A percentile compares a stretch with the other conserved stretches of the same genome.
These are phyloP conservation scores for Solanum hybrid DNA, from an alignment of 305 asterid species.

Conservation along the genomic window DNA sequence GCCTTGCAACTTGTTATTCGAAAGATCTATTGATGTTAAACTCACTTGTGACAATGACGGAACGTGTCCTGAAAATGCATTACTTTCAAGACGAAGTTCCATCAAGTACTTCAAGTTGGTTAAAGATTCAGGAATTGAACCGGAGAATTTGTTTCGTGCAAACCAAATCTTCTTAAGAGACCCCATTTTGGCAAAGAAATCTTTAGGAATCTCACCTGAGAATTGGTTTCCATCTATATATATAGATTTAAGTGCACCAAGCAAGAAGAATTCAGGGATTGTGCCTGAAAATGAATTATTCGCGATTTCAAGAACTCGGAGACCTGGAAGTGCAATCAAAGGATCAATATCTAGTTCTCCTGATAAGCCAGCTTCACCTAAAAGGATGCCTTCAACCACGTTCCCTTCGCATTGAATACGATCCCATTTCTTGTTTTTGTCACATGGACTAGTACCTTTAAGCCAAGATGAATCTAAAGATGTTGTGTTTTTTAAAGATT, in stretches of 20 bases:
- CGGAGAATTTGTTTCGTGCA: slow-evolving; percentile 38
- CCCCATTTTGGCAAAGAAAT: slow-evolving; percentile 41
- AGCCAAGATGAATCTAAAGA: slow-evolving; percentile 55
- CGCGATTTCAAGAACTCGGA: slow-evolving; percentile 42
- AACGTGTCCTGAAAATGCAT: slow-evolving; percentile 47
- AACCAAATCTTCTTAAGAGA: slow-evolving; percentile 54
- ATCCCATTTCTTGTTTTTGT: slow-evolving; percentile 28
- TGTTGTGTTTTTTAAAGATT: slow-evolving; percentile 28
- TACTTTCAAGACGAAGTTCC: slow-evolving; percentile 34
- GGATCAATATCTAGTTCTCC: slow-evolving; percentile 30
- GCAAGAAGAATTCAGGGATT: slow-evolving; percentile 46
- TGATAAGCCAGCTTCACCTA: slow-evolving; percentile 34
- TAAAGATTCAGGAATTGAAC: slow-evolving; percentile 48
- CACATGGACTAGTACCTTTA: slow-evolving; percentile 48
- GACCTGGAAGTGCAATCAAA: slow-evolving; percentile 23
- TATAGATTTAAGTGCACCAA: slow-evolving; percentile 40
- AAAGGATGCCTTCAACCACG: slow-evolving; percentile 29
- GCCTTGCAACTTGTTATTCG: slow-evolving; percentile 55
- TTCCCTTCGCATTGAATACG: slow-evolving; percentile 45
- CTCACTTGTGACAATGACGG: slow-evolving; percentile 36
- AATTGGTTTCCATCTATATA: slow-evolving; percentile 36
- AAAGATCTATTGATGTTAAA: slow-evolving; percentile 24
- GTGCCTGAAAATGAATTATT: slow-evolving; percentile 53
- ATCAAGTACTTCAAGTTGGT: slow-evolving; percentile 18
- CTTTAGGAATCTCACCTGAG: slow-evolving; percentile 41